Base-by-base conservation (phyloP, 139 green algal species). In the Trebouxia sp. region DNA sequence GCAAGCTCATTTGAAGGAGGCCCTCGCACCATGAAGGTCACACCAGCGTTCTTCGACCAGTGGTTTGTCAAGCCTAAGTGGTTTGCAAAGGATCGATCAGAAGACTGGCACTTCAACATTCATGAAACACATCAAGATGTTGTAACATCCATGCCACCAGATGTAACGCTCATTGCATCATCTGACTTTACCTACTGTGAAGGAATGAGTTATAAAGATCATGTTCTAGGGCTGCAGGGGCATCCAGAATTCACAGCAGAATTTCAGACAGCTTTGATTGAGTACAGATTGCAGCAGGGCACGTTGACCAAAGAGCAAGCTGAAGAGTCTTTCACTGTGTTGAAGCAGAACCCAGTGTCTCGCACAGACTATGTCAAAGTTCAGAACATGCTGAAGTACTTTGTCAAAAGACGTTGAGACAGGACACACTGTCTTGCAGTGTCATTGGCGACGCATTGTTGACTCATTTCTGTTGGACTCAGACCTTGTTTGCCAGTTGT, bases 181-280 rank as follows among this genome's bases (percentile, higher is more conserved):
- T 81, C 76, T 55, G 26, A 50, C 24, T 38, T 55, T 3, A 81
- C 76, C 42, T 20, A 48, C 22, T 62, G 65, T 35, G 76, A 81
- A 38, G 50, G 11, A 1, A 72, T 65, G 50, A 28, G 38, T 4
- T 53, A 58, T 17, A 47, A 37, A 22, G 26, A 81, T n/a, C 26
- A 26, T 9, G 53, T 77, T 10, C 30, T 77, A 9, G 69, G 69
- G 24, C 42, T 77, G 22, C 69, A 77, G 26, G 69, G 69, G 8
- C 69, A 77, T 14, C 69, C 69, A 28, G 69, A 77, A 24, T 77
- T 77, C 41, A 77, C 69, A 53, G 69, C 69, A 77, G 69, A 77
- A 11, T 77, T 77, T 38, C 69, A 77, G 69, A 37, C 26, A 17
- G 69, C 69, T 9, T 28, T 77, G 41, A 51, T 77, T 26, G 39